Conservation (phyloP, 768 basidiomycete species). For the Bullera alba region DNA sequence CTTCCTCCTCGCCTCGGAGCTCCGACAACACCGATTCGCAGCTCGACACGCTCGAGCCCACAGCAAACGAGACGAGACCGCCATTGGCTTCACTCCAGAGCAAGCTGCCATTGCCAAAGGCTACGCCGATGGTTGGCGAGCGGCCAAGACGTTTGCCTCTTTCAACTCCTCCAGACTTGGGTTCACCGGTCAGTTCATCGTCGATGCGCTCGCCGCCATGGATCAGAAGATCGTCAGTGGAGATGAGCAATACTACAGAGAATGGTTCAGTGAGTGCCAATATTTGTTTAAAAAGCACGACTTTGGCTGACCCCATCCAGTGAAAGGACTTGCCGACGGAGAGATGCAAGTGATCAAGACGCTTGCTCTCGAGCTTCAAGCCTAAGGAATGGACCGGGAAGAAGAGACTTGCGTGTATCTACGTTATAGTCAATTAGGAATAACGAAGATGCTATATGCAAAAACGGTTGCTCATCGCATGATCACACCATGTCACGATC, state of each 20-base stretch:
- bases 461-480: too few species aligned
- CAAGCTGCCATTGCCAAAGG: constrained; percentile 48
- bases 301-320: not conserved
- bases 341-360: constrained; percentile 43
- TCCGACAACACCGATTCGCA: constrained; percentile 17
- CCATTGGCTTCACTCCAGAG: constrained; percentile 15
- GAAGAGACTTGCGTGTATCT: too few species aligned
- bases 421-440: too few species aligned
- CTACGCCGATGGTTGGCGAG: constrained; percentile 57
- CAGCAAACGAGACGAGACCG: not conserved
- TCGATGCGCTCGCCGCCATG: constrained; percentile 49
- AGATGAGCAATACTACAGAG: constrained; percentile 47
- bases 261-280: constrained; percentile 48
- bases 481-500: too few species aligned
- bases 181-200: constrained; percentile 59
- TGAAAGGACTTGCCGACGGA: constrained; percentile 52
- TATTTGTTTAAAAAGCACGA: not conserved
- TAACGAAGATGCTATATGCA: too few species aligned
- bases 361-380: not conserved
- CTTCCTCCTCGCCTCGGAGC: constrained; percentile 18
- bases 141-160: constrained; percentile 55
- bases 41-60: constrained; percentile 10
- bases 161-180: constrained; percentile 49
- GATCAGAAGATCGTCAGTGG: constrained; percentile 46
- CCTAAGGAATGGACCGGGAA: too few species aligned